These are phyloP conservation scores for Rhynchosporium graminicola DNA, from an alignment of 2,329 filamentous ascomycete species.

Conservation along the genomic window DNA sequence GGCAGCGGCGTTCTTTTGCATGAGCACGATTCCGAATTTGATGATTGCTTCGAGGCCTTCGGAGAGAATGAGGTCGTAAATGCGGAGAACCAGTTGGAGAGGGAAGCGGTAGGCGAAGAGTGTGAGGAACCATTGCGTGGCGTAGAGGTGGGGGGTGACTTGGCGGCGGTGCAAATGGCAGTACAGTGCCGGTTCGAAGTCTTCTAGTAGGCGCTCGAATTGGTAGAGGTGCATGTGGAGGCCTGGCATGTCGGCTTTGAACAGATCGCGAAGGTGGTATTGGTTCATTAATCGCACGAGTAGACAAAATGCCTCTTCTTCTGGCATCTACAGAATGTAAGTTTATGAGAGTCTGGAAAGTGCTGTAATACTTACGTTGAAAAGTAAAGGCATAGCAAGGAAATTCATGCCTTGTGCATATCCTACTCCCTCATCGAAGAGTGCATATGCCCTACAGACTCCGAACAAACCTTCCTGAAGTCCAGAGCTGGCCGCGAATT, in stretches of 20 bases:
- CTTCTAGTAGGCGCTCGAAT: slow-evolving; percentile 91
- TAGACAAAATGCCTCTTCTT: slow-evolving; percentile 94
- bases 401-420: slow-evolving; percentile 99
- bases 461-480: slow-evolving; percentile 93
- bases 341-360: slow-evolving; percentile 13
- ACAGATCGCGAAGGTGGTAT: slow-evolving; percentile 89
- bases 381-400: slow-evolving; percentile 91
- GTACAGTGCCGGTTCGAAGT: slow-evolving; percentile 90
- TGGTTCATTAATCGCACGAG: slow-evolving; percentile 96
- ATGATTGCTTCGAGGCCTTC: slow-evolving; percentile 92
- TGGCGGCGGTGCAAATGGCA: slow-evolving; percentile 88
- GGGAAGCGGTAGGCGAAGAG: slow-evolving; percentile 98
- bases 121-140: slow-evolving; percentile 98
- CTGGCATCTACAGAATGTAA: slow-evolving; percentile 70
- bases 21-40: slow-evolving; percentile 91
- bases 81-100: slow-evolving; percentile 89
- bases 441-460: slow-evolving; percentile 94
- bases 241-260: slow-evolving; percentile 94
- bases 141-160: slow-evolving; percentile 90
- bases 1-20: slow-evolving; percentile 86
- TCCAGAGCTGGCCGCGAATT: slow-evolving; percentile 87
- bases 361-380: slow-evolving; percentile 66
- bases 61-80: slow-evolving; percentile 93
- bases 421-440: slow-evolving; percentile 91
- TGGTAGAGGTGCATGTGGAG: slow-evolving; percentile 92